These are phyloP conservation scores for Alnus rubra DNA, from an alignment of 306 rosid genomes.

Conservation along the genomic window DNA sequence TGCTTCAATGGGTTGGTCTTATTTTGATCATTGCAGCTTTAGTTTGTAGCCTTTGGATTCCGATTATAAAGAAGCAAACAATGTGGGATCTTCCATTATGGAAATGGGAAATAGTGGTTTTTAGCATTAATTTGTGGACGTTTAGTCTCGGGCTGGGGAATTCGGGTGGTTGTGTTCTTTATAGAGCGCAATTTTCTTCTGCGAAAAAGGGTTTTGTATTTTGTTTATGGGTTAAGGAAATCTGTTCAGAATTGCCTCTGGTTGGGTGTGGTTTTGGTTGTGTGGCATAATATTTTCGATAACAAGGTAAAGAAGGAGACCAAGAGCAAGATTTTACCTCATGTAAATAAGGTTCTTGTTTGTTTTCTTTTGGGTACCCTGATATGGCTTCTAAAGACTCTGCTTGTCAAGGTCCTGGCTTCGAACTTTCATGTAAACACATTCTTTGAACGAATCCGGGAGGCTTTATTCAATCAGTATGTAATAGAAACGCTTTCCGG, in stretches of 20 bases:
- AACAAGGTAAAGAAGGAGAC: constrained; percentile 31
- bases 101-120: constrained; percentile 49
- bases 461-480: constrained; percentile 41
- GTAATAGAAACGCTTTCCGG: constrained; percentile 39
- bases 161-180: constrained; percentile 35
- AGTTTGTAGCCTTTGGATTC: constrained; percentile 37
- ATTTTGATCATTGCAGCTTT: constrained; percentile 35
- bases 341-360: constrained; percentile 33
- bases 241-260: constrained; percentile 47
- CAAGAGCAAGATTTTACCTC: constrained; percentile 25
- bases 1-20: constrained; percentile 38
- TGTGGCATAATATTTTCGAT: constrained; percentile 40
- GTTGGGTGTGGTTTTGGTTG: constrained; percentile 40
- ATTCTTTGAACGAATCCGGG: constrained; percentile 38
- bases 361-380: constrained; percentile 32
- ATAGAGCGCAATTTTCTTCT: constrained; percentile 38
- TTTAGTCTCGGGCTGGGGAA: constrained; percentile 44
- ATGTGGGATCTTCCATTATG: constrained; percentile 48
- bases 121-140: constrained; percentile 42
- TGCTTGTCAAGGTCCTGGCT: constrained; percentile 42
- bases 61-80: constrained; percentile 18
- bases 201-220: constrained; percentile 41
- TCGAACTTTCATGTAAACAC: constrained; percentile 43
- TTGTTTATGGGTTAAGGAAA: constrained; percentile 40
- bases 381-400: constrained; percentile 42